Conservation (phyloP, 2,329 filamentous ascomycete genomes). For the Truncatella angustata region DNA sequence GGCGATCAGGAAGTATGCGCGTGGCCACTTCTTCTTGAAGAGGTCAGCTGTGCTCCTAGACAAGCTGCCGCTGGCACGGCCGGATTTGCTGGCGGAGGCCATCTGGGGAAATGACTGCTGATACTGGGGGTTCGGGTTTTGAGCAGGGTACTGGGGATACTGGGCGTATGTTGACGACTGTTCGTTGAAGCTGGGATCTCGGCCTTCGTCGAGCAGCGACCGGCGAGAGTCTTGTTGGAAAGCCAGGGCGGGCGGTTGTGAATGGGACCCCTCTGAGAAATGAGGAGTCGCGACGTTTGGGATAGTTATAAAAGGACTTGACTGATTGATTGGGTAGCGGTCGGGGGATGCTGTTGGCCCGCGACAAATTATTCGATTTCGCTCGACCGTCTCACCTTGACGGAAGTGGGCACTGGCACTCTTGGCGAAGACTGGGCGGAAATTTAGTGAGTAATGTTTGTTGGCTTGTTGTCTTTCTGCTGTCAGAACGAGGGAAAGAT, state of each 20-base stretch:
- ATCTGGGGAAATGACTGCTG: constrained; percentile 31
- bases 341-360: constrained; percentile 1
- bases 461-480: not conserved
- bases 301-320: constrained; percentile 3
- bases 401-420: not conserved
- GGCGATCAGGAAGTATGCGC: constrained; percentile 75
- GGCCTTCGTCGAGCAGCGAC: constrained; percentile 40
- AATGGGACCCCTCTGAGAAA: constrained; percentile 23
- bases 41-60: constrained; percentile 63
- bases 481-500: too few species aligned
- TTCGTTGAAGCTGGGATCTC: constrained; percentile 30
- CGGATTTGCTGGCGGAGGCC: constrained; percentile 30
- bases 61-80: constrained; percentile 27
- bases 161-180: constrained; percentile 14
- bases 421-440: not conserved
- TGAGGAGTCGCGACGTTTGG: constrained; percentile 12
- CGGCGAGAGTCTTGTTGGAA: constrained; percentile 43
- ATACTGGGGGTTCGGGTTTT: constrained; percentile 22
- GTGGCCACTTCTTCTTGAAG: constrained; percentile 84
- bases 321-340: constrained; percentile 4
- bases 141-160: constrained; percentile 16
- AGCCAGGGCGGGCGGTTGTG: constrained; percentile 42
- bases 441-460: too few species aligned
- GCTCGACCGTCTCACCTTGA: constrained; percentile 6
- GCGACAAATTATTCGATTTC: not conserved